These are phyloP conservation scores for Cerrena zonata DNA, from an alignment of 1,284 basidiomycete genomes.

Conservation along the genomic window DNA sequence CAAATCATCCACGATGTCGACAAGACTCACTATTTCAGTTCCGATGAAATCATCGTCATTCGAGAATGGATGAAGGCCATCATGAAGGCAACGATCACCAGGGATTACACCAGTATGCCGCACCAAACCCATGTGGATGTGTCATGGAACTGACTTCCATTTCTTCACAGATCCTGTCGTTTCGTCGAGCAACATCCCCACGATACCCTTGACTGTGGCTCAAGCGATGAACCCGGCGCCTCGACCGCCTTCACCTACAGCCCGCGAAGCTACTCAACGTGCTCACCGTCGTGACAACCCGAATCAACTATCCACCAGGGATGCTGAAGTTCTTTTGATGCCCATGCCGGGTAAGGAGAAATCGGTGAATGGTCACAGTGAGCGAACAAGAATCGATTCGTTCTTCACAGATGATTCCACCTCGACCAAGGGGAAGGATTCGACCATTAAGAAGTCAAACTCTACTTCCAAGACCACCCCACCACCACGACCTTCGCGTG, in stretches of 20 bases:
- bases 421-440: slow-evolving; percentile 19
- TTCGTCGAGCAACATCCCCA: slow-evolving; percentile 95
- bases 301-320: slow-evolving; percentile 81
- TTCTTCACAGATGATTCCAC: slow-evolving; percentile 47
- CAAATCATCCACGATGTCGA: slow-evolving; percentile 86
- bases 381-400: slow-evolving; percentile 44
- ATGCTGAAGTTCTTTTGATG: slow-evolving; percentile 79
- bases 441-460: slow-evolving; percentile 11
- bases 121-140: neutral
- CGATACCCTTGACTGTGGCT: slow-evolving; percentile 89
- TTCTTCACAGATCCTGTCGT: slow-evolving; percentile 69
- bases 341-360: slow-evolving; percentile 42
- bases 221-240: slow-evolving; percentile 95
- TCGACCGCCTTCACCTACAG: slow-evolving; percentile 86
- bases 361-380: slow-evolving; percentile 32
- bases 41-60: slow-evolving; percentile 77
- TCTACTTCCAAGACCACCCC: slow-evolving; percentile 22
- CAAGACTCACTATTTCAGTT: slow-evolving; percentile 87
- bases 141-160: slow-evolving; percentile 7
- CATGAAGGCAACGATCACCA: slow-evolving; percentile 95
- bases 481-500: slow-evolving; percentile 60
- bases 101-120: slow-evolving; percentile 80
- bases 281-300: slow-evolving; percentile 84
- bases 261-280: slow-evolving; percentile 84
- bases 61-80: slow-evolving; percentile 99